Conservation (phyloP, 179 eudicot genomes). For the Nepenthes alata region DNA sequence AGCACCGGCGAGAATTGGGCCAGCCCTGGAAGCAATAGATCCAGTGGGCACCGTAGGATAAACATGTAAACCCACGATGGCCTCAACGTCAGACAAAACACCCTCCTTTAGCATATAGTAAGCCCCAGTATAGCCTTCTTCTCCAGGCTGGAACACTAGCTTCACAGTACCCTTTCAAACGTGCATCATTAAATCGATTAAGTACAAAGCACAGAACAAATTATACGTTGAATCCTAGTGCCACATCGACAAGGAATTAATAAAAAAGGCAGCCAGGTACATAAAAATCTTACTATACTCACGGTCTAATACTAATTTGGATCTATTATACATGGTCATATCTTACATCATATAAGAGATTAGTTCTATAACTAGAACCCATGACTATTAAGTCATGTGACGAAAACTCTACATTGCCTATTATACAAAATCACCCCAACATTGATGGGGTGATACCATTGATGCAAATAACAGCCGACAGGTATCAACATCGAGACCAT, state of each 20-base stretch:
- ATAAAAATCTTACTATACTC: too few species aligned
- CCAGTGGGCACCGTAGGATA: slow-evolving; percentile 31
- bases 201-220: neutral
- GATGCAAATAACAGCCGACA: too few species aligned
- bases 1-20: slow-evolving; percentile 43
- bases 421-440: too few species aligned
- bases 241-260: neutral
- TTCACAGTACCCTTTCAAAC: slow-evolving; percentile 40
- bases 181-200: neutral
- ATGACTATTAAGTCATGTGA: too few species aligned
- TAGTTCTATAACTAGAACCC: too few species aligned
- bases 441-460: too few species aligned
- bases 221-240: neutral
- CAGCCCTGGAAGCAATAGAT: slow-evolving; percentile 31
- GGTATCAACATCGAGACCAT: too few species aligned
- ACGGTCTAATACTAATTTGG: too few species aligned
- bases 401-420: too few species aligned
- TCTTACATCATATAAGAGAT: too few species aligned
- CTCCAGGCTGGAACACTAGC: slow-evolving; percentile 57
- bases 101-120: slow-evolving; percentile 38
- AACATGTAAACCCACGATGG: slow-evolving; percentile 39
- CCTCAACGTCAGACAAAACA: slow-evolving; percentile 33
- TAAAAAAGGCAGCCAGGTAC: too few species aligned
- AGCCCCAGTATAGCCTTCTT: slow-evolving; percentile 52
- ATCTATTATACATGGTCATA: too few species aligned